Evolutionary conservation across 495 filamentous ascomycete species (phyloP), one percentile per base, ranked within the genome.

Genomic region (Aspergillus carlsbadensis): DNA sequence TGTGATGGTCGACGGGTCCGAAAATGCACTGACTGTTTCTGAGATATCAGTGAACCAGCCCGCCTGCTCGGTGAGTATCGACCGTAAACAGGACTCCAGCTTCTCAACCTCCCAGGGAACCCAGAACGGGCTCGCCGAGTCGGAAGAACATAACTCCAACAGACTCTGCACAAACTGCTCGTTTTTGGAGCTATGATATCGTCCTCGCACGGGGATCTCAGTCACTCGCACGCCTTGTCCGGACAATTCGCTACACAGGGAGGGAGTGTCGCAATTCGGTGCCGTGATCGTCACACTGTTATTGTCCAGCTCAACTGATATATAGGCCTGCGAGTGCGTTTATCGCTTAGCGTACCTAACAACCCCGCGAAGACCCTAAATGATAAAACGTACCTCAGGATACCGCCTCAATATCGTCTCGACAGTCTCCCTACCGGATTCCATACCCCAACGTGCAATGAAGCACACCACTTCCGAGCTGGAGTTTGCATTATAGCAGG

Each of bases 381-480:
- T 37, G 3, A 37, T 13, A 13, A 6, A 34, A 49, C 11, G 29
- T 36, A 49, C 45, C 45, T 49, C 15, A 21, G 29, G n/a, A 35
- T 35, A 20, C 10, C 29, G 24, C n/a, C n/a, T 33, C 45, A 49
- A 49, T 20, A 34, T 49, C n/a, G 15, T 29, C 45, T 49, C 29
- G 8, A 49, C 15, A 10, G 18, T n/a, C 2, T 49, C 45, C 34
- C 45, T 18, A 34, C 45, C 15, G 18, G n/a, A 18, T 3, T 36
- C 45, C 45, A 20, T 13, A 11, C 45, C 45, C 45, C 45, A 49
- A 10, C 45, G 45, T 6, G 45, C 45, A 49, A 49, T 49, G 29
- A 34, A 49, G 45, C 45, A 49, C 29, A 20, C 29, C 2, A 35
- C 35, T 5, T 33, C 14, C 3, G 45, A 21, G 14, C 13, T 33